phyloP scores from a whole-genome alignment of 1,284 basidiomycete species.

The Rhodotorula mucilaginosa region DNA sequence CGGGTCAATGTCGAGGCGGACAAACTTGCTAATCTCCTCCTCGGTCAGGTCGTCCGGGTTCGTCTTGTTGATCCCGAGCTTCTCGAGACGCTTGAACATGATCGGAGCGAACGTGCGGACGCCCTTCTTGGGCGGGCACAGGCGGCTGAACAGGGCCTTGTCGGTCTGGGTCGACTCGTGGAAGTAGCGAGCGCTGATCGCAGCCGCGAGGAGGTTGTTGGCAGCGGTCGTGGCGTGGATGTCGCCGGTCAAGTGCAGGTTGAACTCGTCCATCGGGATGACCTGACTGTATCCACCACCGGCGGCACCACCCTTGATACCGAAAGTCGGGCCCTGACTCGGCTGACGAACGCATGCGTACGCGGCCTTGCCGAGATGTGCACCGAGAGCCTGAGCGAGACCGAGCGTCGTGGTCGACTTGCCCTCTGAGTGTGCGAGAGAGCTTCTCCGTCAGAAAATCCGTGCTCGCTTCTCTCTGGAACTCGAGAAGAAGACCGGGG shows the following conservation, averaged over 20 bases:
- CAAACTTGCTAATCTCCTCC: slow-evolving; percentile 86
- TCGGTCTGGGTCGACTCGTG: slow-evolving; percentile 95
- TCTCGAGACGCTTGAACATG: slow-evolving; percentile 92
- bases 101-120: slow-evolving; percentile 91
- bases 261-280: slow-evolving; percentile 61
- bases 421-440: slow-evolving; percentile 60
- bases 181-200: slow-evolving; percentile 96
- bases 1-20: slow-evolving; percentile 86
- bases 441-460: slow-evolving; percentile 62
- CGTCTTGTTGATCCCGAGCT: slow-evolving; percentile 93
- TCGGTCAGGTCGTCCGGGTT: slow-evolving; percentile 87
- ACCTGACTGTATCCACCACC: slow-evolving; percentile 98
- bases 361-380: slow-evolving; percentile 84
- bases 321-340: slow-evolving; percentile 97
- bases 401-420: slow-evolving; percentile 99
- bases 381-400: slow-evolving; percentile 92
- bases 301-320: slow-evolving; percentile 98
- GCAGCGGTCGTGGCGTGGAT: slow-evolving; percentile 97
- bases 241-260: slow-evolving; percentile 93
- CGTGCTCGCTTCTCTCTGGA: not conserved
- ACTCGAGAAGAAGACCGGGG: not conserved
- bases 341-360: slow-evolving; percentile 99
- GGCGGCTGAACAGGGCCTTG: slow-evolving; percentile 88
- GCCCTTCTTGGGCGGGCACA: slow-evolving; percentile 91
- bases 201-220: slow-evolving; percentile 93